Percentiles rank a stretch among this genome's conserved stretches.
phyloP scores from a whole-genome alignment of 345 rosid genomes.

The Syzygium jambos region DNA sequence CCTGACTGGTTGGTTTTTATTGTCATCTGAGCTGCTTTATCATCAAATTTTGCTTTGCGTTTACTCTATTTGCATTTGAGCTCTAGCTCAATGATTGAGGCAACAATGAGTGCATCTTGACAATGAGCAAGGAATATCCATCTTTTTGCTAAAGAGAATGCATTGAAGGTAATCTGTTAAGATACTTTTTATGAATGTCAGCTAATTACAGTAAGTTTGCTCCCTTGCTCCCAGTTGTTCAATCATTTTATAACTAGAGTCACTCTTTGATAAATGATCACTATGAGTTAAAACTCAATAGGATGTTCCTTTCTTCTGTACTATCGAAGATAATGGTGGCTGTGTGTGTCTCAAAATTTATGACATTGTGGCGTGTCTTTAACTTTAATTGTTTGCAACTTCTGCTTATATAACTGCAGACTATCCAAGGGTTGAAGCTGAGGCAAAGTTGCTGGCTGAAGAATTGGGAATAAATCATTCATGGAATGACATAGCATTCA shows the following conservation, averaged over 20 bases:
- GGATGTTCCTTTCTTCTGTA: background rate
- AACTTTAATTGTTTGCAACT: background rate
- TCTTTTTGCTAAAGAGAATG: background rate
- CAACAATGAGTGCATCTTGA: background rate
- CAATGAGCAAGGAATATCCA: background rate
- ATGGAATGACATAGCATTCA: slow-evolving; percentile 58
- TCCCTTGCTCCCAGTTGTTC: background rate
- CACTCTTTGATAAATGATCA: background rate
- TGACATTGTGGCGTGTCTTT: background rate
- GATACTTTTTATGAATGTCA: background rate
- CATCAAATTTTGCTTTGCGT: background rate
- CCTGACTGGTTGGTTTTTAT: background rate
- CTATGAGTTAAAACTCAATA: background rate
- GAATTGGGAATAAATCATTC: slow-evolving; percentile 53
- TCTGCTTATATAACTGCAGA: slow-evolving; percentile 39
- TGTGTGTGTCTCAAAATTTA: background rate
- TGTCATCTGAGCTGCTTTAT: background rate
- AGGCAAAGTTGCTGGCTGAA: slow-evolving; percentile 64
- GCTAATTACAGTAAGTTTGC: background rate
- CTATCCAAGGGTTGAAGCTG: slow-evolving; percentile 79
- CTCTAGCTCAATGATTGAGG: background rate
- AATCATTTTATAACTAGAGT: background rate
- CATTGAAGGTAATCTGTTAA: background rate
- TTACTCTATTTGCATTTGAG: background rate
- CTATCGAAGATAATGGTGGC: background rate